Base-by-base conservation (phyloP, 179 eudicot species). In the Heliamphora pulchella region DNA sequence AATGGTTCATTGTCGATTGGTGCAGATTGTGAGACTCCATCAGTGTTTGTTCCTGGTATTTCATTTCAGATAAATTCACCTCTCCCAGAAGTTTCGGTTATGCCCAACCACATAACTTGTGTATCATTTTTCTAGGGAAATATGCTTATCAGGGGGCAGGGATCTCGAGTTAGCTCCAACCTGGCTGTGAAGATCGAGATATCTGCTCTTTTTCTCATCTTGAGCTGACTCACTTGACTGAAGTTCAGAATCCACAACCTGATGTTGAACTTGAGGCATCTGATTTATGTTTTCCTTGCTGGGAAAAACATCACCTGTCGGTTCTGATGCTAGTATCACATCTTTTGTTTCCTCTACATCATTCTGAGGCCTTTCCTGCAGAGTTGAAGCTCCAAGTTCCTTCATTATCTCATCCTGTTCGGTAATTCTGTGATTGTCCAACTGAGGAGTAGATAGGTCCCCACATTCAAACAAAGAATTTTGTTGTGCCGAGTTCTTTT, bases 371-470 rank as follows among this genome's bases (percentile, higher is more conserved):
- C 11, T n/a, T 57, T 57, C 78, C 5, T 39, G 46, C 22, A 22
- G 68, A 64, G n/a, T 48, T 11, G 80, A 72, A 59, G 53, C 70
- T 59, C 71, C 69, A 79, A 58, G 14, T 5, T 57, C 81, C 50
- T 71, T 69, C 81, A 79, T 71, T 47, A 75, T 8, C 31, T 75
- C 79, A 66, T 81, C 74, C 79, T 81, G 79, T 75, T 75, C 44
- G 13, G 78, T 15, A 22, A 20, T 64, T 13, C 50, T 67, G 39
- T 20, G 47, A 7, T 41, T 43, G 22, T 74, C 58, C n/a, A 64
- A 64, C 44, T 39, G 41, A 47, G 58, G 58, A 47, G 57, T 73
- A 0, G 47, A 51, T 11, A 54, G 9, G 6, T 75, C 17, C 57
- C 9, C 69, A 10, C 4, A 11, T 20, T 58, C 79, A 46, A 76